Conservation (phyloP, 2,329 filamentous ascomycete species). For the Canariomyces notabilis region DNA sequence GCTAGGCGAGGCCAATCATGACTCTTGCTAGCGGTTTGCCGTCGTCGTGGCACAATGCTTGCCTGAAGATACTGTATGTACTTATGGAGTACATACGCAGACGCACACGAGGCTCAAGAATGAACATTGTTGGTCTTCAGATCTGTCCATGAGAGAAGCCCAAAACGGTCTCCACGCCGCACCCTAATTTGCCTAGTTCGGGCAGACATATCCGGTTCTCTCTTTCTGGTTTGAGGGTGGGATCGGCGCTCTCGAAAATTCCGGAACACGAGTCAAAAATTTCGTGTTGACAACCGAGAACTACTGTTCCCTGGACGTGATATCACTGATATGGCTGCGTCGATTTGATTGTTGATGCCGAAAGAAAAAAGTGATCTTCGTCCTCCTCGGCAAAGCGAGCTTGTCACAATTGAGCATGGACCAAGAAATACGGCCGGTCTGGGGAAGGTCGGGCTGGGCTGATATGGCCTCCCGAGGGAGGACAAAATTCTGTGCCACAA, state of each 20-base stretch:
- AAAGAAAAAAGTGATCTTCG: neutral
- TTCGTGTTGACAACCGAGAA: neutral
- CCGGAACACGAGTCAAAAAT: constrained; percentile 1
- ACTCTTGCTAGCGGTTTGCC: neutral
- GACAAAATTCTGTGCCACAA: constrained; percentile 18
- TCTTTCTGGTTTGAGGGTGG: neutral
- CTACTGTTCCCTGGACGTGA: neutral
- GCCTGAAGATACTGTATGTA: too few species aligned
- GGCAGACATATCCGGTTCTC: neutral
- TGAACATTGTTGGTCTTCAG: neutral
- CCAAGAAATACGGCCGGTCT: too few species aligned
- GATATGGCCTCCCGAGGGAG: neutral
- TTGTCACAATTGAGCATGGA: neutral
- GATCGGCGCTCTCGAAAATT: constrained; percentile 3
- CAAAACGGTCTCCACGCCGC: neutral
- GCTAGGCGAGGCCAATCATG: neutral
- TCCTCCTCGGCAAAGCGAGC: neutral
- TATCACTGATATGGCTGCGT: neutral
- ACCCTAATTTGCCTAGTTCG: neutral
- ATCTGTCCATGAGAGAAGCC: neutral
- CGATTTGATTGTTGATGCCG: neutral
- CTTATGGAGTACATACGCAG: too few species aligned
- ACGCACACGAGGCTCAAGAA: too few species aligned
- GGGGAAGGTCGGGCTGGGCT: neutral
- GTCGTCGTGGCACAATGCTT: neutral